phyloP scores from a whole-genome alignment of 2,329 filamentous ascomycete species.

The Aspergillus intermedius region DNA sequence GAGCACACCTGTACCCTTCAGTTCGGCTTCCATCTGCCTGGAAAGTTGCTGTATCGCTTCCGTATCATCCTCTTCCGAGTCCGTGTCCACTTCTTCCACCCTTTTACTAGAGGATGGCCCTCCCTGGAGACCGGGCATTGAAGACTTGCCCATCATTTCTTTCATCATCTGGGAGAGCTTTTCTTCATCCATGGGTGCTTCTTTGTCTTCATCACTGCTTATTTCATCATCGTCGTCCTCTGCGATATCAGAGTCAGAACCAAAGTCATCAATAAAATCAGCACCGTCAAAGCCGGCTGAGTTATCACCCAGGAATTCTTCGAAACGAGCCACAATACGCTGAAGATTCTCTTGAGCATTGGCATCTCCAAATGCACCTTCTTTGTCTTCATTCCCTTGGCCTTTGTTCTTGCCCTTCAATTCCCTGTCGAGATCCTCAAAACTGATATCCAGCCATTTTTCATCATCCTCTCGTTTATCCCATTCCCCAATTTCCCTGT shows the following conservation, averaged over 20 bases:
- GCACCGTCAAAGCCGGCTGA: conserved; percentile 73
- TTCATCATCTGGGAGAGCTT: conserved; percentile 84
- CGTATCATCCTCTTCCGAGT: conserved; percentile 51
- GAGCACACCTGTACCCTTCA: conserved; percentile 40
- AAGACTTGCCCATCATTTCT: conserved; percentile 74
- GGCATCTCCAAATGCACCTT: conserved; percentile 40
- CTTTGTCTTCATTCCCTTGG: conserved; percentile 10
- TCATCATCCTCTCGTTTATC: conserved; percentile 70
- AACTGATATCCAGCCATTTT: conserved; percentile 86
- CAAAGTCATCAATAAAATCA: conserved; percentile 62
- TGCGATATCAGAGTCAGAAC: conserved; percentile 54
- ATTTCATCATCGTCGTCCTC: conserved; percentile 48
- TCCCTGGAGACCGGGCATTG: conserved; percentile 25
- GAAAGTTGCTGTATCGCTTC: conserved; percentile 46
- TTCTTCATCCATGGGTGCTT: conserved; percentile 74
- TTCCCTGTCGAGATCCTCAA: conserved; percentile 79
- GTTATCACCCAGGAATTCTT: conserved; percentile 83
- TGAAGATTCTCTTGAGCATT: conserved; percentile 56
- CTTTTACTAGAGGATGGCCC: conserved; percentile 21
- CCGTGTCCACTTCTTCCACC: conserved; percentile 46
- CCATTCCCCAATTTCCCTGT: conserved; percentile 70
- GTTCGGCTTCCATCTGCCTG: conserved; percentile 42
- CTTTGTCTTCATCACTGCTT: conserved; percentile 62
- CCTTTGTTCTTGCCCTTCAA: conserved; percentile 52
- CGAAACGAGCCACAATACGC: conserved; percentile 91